Percentiles rank a stretch among this genome's conserved stretches.
These are phyloP conservation scores for Rubroshorea leprosula DNA, from an alignment of 345 rosid species.

Conservation along the genomic window DNA sequence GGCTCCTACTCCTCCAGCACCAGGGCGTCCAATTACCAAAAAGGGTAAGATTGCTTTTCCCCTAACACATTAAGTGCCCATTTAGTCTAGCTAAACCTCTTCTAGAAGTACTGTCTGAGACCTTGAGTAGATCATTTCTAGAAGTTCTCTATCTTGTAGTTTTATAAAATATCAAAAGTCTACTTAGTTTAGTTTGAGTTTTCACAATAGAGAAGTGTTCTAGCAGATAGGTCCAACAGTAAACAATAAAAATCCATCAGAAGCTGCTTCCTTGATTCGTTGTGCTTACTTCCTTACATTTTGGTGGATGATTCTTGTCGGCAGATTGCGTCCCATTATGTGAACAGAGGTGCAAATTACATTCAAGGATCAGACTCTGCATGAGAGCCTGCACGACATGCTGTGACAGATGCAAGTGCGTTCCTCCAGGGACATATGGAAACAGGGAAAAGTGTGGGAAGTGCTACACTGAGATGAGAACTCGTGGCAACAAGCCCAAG, in stretches of 20 bases:
- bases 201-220: no score
- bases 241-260: neutral
- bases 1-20: constrained; percentile 12
- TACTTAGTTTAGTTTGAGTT: no score
- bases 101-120: no score
- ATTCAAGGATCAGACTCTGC: constrained; percentile 65
- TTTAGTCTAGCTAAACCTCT: neutral
- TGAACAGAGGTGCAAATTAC: constrained; percentile 59
- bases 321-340: constrained; percentile 75
- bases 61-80: neutral
- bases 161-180: no score
- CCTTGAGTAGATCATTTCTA: no score
- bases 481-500: constrained; percentile 50
- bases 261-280: neutral
- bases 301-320: neutral
- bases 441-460: constrained; percentile 76
- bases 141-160: no score
- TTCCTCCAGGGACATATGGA: constrained; percentile 92
- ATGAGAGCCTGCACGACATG: constrained; percentile 80
- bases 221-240: no score
- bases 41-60: constrained; percentile 18
- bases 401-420: constrained; percentile 89
- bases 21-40: constrained; percentile 45
- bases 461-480: constrained; percentile 84
- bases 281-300: neutral